Evolutionary conservation across 768 basidiomycete genomes (phyloP), one percentile per base, ranked within the genome.

Genomic region (Mycena pura): DNA sequence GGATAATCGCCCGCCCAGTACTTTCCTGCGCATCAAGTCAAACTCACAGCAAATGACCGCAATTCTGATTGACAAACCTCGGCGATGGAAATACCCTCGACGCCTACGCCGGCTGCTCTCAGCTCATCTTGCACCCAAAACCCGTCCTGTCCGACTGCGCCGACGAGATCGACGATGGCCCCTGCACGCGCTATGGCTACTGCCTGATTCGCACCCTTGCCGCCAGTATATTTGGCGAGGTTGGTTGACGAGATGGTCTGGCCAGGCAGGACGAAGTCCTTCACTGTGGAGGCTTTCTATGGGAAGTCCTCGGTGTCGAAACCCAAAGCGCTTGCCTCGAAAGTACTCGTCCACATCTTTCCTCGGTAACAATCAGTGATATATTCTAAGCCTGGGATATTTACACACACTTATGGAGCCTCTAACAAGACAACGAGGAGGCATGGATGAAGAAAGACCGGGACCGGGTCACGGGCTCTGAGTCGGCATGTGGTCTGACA

Each of bases 141-240:
- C 6, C 85, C 85, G 63, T 88, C 86, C 27, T 75, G 68, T 8
- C 86, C 87, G 21, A 87, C 75, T 0, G 82, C 80, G 6, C 84
- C 86, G 66, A 81, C 80, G 47, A 87, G 78, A 49, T 74, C 71
- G 14, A 80, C 84, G 5, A 54, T 64, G 1, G 77, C 84, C 13
- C 83, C 83, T 15, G 87, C 86, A 36, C 77, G 77, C 0, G 81
- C 79, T 21, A 87, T 76, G 3, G 86, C 84, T 6, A 83, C 82
- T 6, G 87, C 84, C 69, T 88, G 86, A 69, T 88, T 88, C 9
- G 84, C 86, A 31, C 87, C 87, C 68, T 88, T 88, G 2, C 86
- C 87, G 5, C 87, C 86, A 2, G 82, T 76, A 0, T 82, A 77
- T 48, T 82, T 79, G 48, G 82, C 80, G 50, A 84, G 80, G 1